phyloP scores from a whole-genome alignment of 768 basidiomycete species.

The Candolleomyces aberdarensis region DNA sequence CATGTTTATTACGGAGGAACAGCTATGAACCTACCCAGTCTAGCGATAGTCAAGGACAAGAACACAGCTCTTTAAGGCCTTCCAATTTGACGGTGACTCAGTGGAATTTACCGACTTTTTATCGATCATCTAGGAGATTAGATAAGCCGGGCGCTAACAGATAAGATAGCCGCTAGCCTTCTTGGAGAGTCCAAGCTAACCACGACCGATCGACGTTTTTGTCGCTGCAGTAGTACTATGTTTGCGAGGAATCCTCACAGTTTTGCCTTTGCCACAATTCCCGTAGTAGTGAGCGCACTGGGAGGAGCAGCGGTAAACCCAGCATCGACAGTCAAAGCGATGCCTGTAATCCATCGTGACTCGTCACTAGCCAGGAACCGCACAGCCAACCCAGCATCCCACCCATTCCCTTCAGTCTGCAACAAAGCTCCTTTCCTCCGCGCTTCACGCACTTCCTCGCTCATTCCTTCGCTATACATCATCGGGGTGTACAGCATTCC shows the following conservation, averaged over 20 bases:
- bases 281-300: background rate
- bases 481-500: constrained; percentile 42
- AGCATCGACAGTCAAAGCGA: constrained; percentile 38
- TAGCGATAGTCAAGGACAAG: background rate
- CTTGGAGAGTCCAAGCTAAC: too few species aligned
- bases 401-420: constrained; percentile 41
- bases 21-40: too few species aligned
- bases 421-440: constrained; percentile 34
- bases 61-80: background rate
- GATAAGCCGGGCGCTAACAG: constrained; percentile 1
- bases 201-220: too few species aligned
- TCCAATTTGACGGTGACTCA: background rate
- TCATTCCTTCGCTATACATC: constrained; percentile 35
- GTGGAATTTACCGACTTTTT: background rate
- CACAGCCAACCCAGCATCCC: constrained; percentile 38
- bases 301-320: constrained; percentile 33
- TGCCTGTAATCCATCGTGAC: constrained; percentile 42
- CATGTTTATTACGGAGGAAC: too few species aligned
- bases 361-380: constrained; percentile 40
- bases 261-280: background rate
- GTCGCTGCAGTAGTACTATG: too few species aligned
- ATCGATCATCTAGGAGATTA: constrained; percentile 4
- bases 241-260: background rate
- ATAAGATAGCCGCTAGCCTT: background rate
- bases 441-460: constrained; percentile 32